Evolutionary conservation across 2,329 filamentous ascomycete genomes (phyloP), one percentile per base, ranked within the genome.

Genomic region (Calcarisporium arbuscula): DNA sequence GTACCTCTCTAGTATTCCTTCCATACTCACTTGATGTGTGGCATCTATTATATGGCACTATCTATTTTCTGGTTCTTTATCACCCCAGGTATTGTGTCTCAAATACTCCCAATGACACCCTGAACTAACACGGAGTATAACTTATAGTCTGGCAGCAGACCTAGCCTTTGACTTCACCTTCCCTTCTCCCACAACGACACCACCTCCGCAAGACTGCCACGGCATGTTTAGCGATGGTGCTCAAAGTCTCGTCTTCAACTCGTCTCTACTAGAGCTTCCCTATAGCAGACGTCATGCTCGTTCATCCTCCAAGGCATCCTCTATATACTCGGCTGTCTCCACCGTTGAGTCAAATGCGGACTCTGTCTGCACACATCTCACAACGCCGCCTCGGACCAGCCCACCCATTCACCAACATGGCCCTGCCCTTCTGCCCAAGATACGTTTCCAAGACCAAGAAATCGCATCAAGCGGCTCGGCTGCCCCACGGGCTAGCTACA

Each of bases 361-460:
- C 56, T 84, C 83, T 28, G 68, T 78, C 48, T 71, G 75, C 63
- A 84, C 81, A 15, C 69, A 74, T 46, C 68, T 77, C 48, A 82
- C 80, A 34, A 88, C 83, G 10, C 84, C 85, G 25, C 64, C 70
- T 26, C 65, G 70, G 34, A 73, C 72, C 34, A 70, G 74, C 44
- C 83, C 84, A 21, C 84, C 85, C 40, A 75, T 89, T 48, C 74
- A 80, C 41, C 82, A 86, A 42, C 82, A 88, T 62, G 85, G 86
- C 34, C 85, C 86, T 33, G 68, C 86, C 31, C 68, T 94, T 40
- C 70, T 94, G 20, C 87, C 87, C 52, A 92, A 88, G 71, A 89
- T 94, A 64, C 77, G 87, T 41, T 77, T 77, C 26, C 87, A 92
- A 62, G 87, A 94, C 62, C 83, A 90, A 61, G 72, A 81, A 42